Evolutionary conservation across 1,139 yeast genomes (phyloP).

Genomic region (Eremothecium sinecaudum): DNA sequence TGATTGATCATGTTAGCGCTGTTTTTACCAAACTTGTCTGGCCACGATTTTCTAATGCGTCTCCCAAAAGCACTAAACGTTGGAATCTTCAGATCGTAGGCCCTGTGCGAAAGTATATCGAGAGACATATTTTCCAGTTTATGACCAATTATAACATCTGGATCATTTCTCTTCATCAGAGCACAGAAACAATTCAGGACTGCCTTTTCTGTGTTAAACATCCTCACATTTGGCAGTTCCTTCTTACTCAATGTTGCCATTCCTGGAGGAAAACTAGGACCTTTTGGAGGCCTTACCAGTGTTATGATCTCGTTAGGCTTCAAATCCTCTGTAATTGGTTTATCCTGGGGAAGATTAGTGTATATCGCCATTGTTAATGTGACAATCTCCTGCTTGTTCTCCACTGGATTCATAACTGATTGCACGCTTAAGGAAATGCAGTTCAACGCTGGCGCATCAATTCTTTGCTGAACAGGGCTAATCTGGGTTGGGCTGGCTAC

Average conservation of each 20-base stretch:
- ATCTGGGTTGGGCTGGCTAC: slow-evolving; percentile 44
- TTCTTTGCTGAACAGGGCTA: slow-evolving; percentile 40
- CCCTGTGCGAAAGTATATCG: slow-evolving; percentile 73
- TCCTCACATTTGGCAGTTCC: slow-evolving; percentile 33
- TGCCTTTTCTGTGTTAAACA: slow-evolving; percentile 65
- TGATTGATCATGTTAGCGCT: slow-evolving; percentile 37
- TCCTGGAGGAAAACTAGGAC: slow-evolving; percentile 40
- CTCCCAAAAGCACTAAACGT: slow-evolving; percentile 86
- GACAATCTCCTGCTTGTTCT: slow-evolving; percentile 77
- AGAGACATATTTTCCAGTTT: slow-evolving; percentile 68
- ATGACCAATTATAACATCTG: slow-evolving; percentile 88
- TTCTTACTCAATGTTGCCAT: slow-evolving; percentile 25
- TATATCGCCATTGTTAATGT: slow-evolving; percentile 70
- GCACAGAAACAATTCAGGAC: slow-evolving; percentile 67
- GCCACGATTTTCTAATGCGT: slow-evolving; percentile 65
- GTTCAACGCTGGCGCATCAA: slow-evolving; percentile 54
- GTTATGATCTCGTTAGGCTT: slow-evolving; percentile 55
- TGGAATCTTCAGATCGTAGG: slow-evolving; percentile 60
- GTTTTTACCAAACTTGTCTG: slow-evolving; percentile 53
- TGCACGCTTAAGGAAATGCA: slow-evolving; percentile 71
- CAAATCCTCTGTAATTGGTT: slow-evolving; percentile 48
- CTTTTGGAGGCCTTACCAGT: slow-evolving; percentile 73
- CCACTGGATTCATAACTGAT: slow-evolving; percentile 61
- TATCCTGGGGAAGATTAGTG: slow-evolving; percentile 59
- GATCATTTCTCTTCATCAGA: slow-evolving; percentile 62